Conservation (phyloP, 192 early-diverging fungal species). For the Phycomyces blakesleeanus region DNA sequence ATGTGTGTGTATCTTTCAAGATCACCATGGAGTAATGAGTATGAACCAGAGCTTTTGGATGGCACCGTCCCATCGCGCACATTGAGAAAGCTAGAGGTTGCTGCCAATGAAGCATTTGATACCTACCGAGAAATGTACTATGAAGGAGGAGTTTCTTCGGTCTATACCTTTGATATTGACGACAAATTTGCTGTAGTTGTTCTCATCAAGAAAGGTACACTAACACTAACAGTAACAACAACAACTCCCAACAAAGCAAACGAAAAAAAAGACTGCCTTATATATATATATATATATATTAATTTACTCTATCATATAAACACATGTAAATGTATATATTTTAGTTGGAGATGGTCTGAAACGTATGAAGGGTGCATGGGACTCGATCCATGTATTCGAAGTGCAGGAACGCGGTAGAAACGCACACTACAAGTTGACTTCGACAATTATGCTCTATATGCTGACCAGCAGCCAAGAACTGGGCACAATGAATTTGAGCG, state of each 20-base stretch:
- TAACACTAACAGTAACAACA: too few species aligned
- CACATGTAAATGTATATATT: too few species aligned
- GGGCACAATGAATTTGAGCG: constrained; percentile 80
- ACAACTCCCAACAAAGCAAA: too few species aligned
- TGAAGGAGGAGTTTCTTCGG: constrained; percentile 95
- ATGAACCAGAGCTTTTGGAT: constrained; percentile 81
- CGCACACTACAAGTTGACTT: constrained; percentile 95
- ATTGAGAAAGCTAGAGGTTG: constrained; percentile 83
- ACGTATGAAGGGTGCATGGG: constrained; percentile 90
- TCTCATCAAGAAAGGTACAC: constrained; percentile 96
- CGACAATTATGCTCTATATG: constrained; percentile 94
- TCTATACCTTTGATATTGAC: constrained; percentile 69
- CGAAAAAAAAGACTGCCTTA: too few species aligned
- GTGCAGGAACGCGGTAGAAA: constrained; percentile 79
- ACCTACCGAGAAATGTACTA: constrained; percentile 95
- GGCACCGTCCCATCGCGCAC: constrained; percentile 72
- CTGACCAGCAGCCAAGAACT: constrained; percentile 62
- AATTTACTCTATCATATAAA: too few species aligned
- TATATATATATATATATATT: too few species aligned
- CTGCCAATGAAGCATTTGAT: constrained; percentile 93
- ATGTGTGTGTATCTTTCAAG: constrained; percentile 35
- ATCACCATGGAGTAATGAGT: constrained; percentile 97
- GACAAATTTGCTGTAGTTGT: constrained; percentile 91
- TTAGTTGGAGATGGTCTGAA: constrained; percentile 59
- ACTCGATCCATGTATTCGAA: constrained; percentile 97